Evolutionary conservation across 139 green algal genomes (phyloP).

Genomic region (Chlorella sorokiniana): DNA sequence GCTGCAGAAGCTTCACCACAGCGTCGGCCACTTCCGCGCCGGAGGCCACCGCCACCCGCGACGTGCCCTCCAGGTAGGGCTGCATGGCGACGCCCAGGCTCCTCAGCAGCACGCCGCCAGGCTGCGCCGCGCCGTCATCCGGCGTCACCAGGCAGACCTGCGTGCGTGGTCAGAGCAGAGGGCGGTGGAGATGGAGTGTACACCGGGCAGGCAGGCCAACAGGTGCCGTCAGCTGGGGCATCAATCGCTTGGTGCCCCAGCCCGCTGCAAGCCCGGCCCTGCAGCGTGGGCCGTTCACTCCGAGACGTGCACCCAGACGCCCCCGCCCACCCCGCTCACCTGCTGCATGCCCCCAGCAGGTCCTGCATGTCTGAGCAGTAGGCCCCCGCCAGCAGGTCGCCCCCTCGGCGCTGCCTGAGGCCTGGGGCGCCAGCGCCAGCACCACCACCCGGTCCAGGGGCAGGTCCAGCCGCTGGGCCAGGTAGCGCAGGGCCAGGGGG

Average conservation of each 20-base stretch:
- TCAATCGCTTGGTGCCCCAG: neutral
- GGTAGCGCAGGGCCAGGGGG: slow-evolving; percentile 77
- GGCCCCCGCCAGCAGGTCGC: slow-evolving; percentile 1
- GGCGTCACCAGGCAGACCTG: slow-evolving; percentile 21
- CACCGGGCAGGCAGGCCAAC: neutral
- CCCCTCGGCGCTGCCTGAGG: neutral
- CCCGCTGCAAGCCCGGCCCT: neutral
- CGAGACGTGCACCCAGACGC: neutral
- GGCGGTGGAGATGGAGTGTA: neutral
- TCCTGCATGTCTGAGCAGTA: slow-evolving; percentile 58
- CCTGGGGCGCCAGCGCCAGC: slow-evolving; percentile 37
- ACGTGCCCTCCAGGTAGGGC: slow-evolving; percentile 11
- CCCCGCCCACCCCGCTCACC: slow-evolving; percentile 6
- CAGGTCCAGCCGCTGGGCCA: slow-evolving; percentile 59
- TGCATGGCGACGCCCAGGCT: slow-evolving; percentile 14
- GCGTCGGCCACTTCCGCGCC: neutral
- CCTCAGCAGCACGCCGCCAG: neutral
- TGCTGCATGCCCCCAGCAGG: slow-evolving; percentile 53
- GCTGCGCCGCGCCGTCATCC: neutral
- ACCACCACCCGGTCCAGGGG: slow-evolving; percentile 56
- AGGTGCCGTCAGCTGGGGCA: neutral
- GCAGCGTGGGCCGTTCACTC: neutral
- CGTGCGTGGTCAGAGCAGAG: neutral
- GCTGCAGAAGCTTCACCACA: neutral
- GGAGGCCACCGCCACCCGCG: neutral